Evolutionary conservation across 2,329 filamentous ascomycete genomes (phyloP).

Genomic region (Conoideocrella luteorostrata): DNA sequence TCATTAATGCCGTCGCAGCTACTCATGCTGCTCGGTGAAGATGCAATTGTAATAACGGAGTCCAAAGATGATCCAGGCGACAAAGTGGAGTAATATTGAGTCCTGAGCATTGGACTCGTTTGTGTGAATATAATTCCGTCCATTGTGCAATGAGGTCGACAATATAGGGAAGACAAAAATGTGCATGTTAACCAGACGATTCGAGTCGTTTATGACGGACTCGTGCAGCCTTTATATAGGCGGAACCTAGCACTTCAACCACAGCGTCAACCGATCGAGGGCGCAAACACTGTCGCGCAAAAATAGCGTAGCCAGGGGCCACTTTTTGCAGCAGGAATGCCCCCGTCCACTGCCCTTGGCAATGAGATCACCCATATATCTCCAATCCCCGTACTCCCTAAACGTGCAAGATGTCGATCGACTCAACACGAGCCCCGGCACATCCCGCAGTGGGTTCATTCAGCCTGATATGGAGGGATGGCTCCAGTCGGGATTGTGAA

Average conservation of each 20-base stretch:
- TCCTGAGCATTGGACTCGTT: not conserved
- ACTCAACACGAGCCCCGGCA: too few relatives aligned
- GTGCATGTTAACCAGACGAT: not conserved
- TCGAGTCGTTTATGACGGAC: not conserved
- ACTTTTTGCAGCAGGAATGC: too few relatives aligned
- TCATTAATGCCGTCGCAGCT: constrained; percentile 1
- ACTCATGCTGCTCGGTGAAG: constrained; percentile 1
- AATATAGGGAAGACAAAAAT: not conserved
- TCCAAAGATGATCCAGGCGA: constrained; percentile 3
- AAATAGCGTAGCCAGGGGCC: too few relatives aligned
- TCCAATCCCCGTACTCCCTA: too few relatives aligned
- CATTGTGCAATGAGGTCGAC: not conserved
- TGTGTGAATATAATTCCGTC: not conserved
- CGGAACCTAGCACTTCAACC: not conserved
- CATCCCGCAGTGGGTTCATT: too few relatives aligned
- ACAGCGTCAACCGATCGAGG: not conserved
- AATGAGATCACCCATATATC: too few relatives aligned
- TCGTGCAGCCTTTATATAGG: not conserved
- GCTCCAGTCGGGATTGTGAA: too few relatives aligned
- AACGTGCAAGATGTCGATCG: too few relatives aligned
- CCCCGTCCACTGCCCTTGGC: too few relatives aligned
- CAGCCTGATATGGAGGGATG: too few relatives aligned
- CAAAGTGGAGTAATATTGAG: constrained; percentile 1
- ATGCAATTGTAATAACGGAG: not conserved
- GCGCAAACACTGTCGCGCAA: constrained; percentile 1